Evolutionary conservation across 805 yeast genomes (phyloP), one percentile per base, ranked within the genome.

Genomic region (Hanseniaspora meyeri): DNA sequence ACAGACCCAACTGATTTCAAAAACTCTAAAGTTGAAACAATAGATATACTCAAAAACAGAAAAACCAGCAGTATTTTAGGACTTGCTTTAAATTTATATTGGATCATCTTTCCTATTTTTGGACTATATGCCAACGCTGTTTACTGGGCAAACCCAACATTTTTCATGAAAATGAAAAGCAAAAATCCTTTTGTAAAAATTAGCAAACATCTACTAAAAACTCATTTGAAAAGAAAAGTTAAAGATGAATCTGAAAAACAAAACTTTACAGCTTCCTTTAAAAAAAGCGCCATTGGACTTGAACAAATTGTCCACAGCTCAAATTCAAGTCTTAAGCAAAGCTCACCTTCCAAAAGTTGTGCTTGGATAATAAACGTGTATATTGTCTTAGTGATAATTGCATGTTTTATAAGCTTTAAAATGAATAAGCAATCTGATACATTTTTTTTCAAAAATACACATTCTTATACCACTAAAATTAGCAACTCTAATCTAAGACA

Each of bases 91-190:
- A 59, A 68, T 20, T 62, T 63, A 0, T 72, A 69, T 47, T 72
- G 75, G 75, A 65, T 61, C 1, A 12, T 64, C 4, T 59, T 70
- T 3, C 56, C 68, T 12, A 14, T 65, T 2, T 29, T 64, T 49
- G 68, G 70, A 4, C 38, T 63, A 6, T 11, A 65, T 3, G 46
- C 60, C 34, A 71, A 72, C 58, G 57, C 66, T 29, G 57, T 63
- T 1, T 62, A 65, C 17, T 72, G 76, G 75, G 66, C 72, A 46
- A 61, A 64, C 24, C 76, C 76, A 0, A 61, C 62, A 47, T 57
- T 62, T 17, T 62, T 63, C 27, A 61, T 64, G 47, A 61, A 57
- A 20, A 39, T 65, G 9, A 62, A 64, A 36, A 63, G 63, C 24
- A 50, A 20, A 29, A 61, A 45, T 24, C 38, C 63, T 27, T 57